These are phyloP conservation scores for Clarkia xantiana DNA, from an alignment of 345 rosid genomes.

Conservation along the genomic window DNA sequence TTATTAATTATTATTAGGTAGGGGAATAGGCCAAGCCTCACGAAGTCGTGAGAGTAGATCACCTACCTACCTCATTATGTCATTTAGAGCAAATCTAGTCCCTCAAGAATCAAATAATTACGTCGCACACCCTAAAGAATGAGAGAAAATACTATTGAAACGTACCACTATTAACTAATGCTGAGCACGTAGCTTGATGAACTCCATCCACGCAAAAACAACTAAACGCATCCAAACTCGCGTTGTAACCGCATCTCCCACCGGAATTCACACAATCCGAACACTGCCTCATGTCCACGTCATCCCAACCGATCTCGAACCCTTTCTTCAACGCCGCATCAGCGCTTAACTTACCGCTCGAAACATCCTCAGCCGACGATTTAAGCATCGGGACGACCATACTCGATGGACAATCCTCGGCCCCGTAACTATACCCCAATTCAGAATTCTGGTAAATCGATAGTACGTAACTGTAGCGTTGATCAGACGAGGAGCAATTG, in stretches of 20 bases:
- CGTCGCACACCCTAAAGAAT: no score
- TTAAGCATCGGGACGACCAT: neutral
- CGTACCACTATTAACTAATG: no score
- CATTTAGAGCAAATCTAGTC: no score
- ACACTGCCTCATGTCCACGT: slow-evolving; percentile 4
- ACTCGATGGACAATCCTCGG: neutral
- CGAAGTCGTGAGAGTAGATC: no score
- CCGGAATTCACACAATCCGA: neutral
- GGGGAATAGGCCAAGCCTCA: no score
- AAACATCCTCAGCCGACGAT: neutral
- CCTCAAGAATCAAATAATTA: no score
- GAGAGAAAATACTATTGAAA: no score
- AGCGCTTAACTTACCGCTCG: neutral
- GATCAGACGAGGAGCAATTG: neutral
- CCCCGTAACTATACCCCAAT: neutral
- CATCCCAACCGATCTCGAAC: slow-evolving; percentile 15
- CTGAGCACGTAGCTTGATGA: neutral
- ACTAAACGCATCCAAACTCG: neutral
- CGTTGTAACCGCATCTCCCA: slow-evolving; percentile 18
- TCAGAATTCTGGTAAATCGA: neutral
- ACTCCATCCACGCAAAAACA: slow-evolving; percentile 10
- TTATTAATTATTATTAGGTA: no score
- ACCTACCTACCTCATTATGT: no score
- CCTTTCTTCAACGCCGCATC: slow-evolving; percentile 6
- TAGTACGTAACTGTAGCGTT: neutral